Evolutionary conservation across 208 protist genomes (phyloP).

Genomic region (Paratrypanosoma confusum): DNA sequence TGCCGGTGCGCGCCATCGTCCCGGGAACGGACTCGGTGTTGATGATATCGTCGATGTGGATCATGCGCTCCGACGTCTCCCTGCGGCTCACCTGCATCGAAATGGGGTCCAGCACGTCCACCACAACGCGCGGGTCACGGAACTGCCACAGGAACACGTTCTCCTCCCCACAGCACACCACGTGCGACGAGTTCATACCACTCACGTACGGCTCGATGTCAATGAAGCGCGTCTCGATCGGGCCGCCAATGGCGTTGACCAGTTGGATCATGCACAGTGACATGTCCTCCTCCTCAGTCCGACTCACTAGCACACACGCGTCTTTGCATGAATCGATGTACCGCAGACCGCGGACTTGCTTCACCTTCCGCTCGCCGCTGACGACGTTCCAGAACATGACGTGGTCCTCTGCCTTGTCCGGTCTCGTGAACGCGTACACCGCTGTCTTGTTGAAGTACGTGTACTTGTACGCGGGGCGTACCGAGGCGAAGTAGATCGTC

Average conservation of each 20-base stretch:
- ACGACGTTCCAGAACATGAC: slow-evolving; percentile 94
- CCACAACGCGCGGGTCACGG: slow-evolving; percentile 55
- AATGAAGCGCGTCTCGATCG: slow-evolving; percentile 87
- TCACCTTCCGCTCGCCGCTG: slow-evolving; percentile 84
- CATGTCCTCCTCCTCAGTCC: slow-evolving; percentile 24
- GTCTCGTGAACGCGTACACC: slow-evolving; percentile 85
- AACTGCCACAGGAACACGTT: slow-evolving; percentile 95
- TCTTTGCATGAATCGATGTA: slow-evolving; percentile 64
- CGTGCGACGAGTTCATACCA: slow-evolving; percentile 85
- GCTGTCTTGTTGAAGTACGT: slow-evolving; percentile 88
- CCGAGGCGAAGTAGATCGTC: slow-evolving; percentile 95
- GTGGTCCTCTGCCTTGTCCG: slow-evolving; percentile 87
- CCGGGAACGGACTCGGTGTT: slow-evolving; percentile 33
- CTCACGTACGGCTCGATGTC: slow-evolving; percentile 83
- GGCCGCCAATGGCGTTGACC: slow-evolving; percentile 92
- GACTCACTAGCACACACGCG: slow-evolving; percentile 84
- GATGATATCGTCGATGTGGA: slow-evolving; percentile 90
- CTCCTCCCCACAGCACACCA: slow-evolving; percentile 86
- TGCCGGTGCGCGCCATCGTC: slow-evolving; percentile 42
- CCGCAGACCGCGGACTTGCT: slow-evolving; percentile 82
- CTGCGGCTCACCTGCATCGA: slow-evolving; percentile 69
- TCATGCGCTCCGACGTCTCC: slow-evolving; percentile 58
- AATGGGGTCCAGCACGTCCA: slow-evolving; percentile 75
- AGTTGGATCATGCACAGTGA: slow-evolving; percentile 80
- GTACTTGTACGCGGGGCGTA: slow-evolving; percentile 94